Evolutionary conservation across 495 filamentous ascomycete species (phyloP), one percentile per base, ranked within the genome.

Genomic region (Annulohypoxylon maeteangense): DNA sequence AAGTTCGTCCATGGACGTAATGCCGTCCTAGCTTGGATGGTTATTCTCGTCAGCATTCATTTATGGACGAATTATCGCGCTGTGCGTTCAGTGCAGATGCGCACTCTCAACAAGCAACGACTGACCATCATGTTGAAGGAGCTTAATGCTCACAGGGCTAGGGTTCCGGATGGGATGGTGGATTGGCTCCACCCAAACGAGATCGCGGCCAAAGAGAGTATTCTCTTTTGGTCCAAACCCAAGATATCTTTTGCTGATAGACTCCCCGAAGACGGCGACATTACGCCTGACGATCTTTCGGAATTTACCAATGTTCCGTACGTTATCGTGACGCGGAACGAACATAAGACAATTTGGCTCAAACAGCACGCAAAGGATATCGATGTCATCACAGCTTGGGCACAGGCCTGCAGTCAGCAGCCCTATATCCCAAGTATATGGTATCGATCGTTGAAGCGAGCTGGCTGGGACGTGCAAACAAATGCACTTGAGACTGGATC

Each of bases 81-180:
- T 18, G 94, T 98, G 20, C 87, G 90, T 67, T 83, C 91, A 45
- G 95, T 98, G 10, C 87, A 88, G 75, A 91, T 98, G 89, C 86
- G 86, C 14, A 93, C 88, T n/a, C 83, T 98, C 14, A 98, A 97
- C 81, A 84, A 92, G 32, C 95, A 98, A 78, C 87, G 95, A 22
- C 90, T 94, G 0, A 94, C 91, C 71, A 88, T 99, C 44, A 84
- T 94, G 27, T 88, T 94, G 68, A 40, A 71, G 90, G 7, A 80
- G 83, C 6, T 44, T n/a, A 6, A 44, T 11, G 1, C n/a, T 4
- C 40, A 44, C 16, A 11, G 20, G 40, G 16, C 40, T 4, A 16
- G n/a, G 16, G 4, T 44, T 20, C 16, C 40, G 40, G 40, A 20
- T 18, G 40, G n/a, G 6, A 44, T 44, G 40, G 40, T 44, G 40